These are phyloP conservation scores for Brassica nigra DNA, from an alignment of 345 rosid genomes.

Conservation along the genomic window DNA sequence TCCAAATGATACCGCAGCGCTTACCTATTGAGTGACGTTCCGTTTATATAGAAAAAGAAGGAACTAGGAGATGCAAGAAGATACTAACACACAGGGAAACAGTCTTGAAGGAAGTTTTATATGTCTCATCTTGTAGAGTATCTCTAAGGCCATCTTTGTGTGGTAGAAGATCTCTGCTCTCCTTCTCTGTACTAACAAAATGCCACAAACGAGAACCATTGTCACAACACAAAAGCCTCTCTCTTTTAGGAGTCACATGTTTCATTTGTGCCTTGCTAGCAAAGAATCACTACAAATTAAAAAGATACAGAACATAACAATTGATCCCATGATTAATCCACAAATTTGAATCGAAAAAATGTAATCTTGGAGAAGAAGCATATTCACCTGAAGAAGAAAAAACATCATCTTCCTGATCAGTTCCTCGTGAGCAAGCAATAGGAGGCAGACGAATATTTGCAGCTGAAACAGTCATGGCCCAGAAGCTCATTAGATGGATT, in stretches of 20 bases:
- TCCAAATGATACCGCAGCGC: slow-evolving; percentile 81
- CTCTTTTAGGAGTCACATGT: background rate
- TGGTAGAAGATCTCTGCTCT: slow-evolving; percentile 39
- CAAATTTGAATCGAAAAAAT: background rate
- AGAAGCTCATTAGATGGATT: background rate
- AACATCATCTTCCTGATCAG: slow-evolving; percentile 59
- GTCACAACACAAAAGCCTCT: background rate
- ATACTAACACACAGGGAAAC: slow-evolving; percentile 83
- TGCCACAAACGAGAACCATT: slow-evolving; percentile 16
- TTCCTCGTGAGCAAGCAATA: slow-evolving; percentile 51
- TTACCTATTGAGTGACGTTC: slow-evolving; percentile 50
- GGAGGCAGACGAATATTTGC: slow-evolving; percentile 27
- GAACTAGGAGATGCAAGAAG: slow-evolving; percentile 1
- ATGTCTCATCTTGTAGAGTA: slow-evolving; percentile 43
- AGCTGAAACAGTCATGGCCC: slow-evolving; percentile 40
- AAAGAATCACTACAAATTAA: background rate
- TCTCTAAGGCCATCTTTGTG: slow-evolving; percentile 30
- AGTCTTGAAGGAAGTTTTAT: slow-evolving; percentile 62
- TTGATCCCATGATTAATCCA: background rate
- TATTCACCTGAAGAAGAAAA: slow-evolving; percentile 50
- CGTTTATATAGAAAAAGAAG: slow-evolving; percentile 19
- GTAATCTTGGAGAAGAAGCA: slow-evolving; percentile 14
- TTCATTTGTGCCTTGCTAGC: background rate
- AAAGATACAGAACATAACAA: no score
- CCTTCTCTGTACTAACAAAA: slow-evolving; percentile 52